phyloP scores from a whole-genome alignment of 208 protist genomes.

The Zelonia costaricensis region DNA sequence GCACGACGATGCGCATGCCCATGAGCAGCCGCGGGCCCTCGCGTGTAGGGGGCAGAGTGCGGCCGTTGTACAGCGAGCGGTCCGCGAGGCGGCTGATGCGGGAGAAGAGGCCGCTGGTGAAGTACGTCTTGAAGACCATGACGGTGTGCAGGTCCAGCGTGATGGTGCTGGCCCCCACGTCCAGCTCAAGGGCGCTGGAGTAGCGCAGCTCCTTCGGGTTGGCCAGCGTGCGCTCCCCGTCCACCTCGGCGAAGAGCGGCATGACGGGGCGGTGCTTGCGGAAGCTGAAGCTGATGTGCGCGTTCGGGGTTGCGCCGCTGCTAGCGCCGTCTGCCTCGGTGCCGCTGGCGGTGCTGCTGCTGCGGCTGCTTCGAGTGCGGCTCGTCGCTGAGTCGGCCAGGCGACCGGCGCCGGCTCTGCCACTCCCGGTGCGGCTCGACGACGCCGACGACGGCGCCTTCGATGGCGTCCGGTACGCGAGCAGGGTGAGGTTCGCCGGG shows the following conservation, averaged over 20 bases:
- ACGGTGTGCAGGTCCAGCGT: conserved; percentile 72
- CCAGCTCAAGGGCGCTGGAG: conserved; percentile 67
- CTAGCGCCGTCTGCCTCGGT: not conserved
- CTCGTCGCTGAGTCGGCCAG: not conserved
- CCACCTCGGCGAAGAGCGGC: conserved; percentile 62
- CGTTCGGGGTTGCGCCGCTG: not conserved
- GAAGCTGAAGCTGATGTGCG: conserved; percentile 72
- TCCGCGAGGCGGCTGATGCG: conserved; percentile 44
- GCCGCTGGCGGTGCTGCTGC: not conserved
- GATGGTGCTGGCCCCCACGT: conserved; percentile 61
- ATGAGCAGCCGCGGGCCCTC: conserved; percentile 67
- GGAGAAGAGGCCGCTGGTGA: conserved; percentile 67
- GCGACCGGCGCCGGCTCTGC: not conserved
- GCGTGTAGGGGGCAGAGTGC: conserved; percentile 35
- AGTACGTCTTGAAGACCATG: conserved; percentile 75
- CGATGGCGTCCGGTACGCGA: conserved; percentile 23
- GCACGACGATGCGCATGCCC: conserved; percentile 64
- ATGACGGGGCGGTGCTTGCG: conserved; percentile 71
- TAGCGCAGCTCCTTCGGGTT: conserved; percentile 83
- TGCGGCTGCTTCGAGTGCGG: not conserved
- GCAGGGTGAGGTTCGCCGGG: conserved; percentile 39
- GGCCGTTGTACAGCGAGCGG: conserved; percentile 80
- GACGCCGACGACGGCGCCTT: not conserved
- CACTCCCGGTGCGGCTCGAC: not conserved
- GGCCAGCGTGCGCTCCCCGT: conserved; percentile 52